Percentiles rank a stretch among this genome's conserved stretches.
phyloP scores from a whole-genome alignment of 768 basidiomycete genomes.

The Podaxis pistillaris region DNA sequence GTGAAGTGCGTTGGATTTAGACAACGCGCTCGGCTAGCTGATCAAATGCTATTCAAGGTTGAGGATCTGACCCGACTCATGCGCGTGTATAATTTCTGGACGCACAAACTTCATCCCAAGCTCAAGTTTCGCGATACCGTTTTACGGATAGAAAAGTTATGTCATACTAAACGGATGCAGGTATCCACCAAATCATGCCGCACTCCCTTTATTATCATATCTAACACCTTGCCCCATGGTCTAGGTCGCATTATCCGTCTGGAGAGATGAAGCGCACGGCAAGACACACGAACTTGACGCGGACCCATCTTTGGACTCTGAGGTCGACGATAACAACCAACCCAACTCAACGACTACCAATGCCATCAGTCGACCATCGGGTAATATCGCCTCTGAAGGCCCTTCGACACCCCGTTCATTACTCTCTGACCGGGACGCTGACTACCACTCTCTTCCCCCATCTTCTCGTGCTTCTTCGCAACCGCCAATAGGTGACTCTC shows the following conservation, averaged over 20 bases:
- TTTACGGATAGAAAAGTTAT: constrained; percentile 81
- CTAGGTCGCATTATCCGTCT: constrained; percentile 71
- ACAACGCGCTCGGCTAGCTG: neutral
- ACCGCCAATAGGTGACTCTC: constrained; percentile 22
- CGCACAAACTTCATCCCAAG: constrained; percentile 90
- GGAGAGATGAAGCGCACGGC: constrained; percentile 67
- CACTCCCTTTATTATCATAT: neutral
- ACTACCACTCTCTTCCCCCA: constrained; percentile 11
- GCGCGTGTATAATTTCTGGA: constrained; percentile 91
- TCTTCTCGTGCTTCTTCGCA: constrained; percentile 21
- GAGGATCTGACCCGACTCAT: constrained; percentile 79
- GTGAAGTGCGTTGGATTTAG: constrained; percentile 61
- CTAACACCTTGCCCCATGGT: constrained; percentile 5
- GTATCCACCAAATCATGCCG: constrained; percentile 41
- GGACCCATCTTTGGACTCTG: constrained; percentile 16
- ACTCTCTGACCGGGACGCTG: neutral
- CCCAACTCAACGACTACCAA: constrained; percentile 14
- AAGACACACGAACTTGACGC: constrained; percentile 20
- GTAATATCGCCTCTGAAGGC: neutral
- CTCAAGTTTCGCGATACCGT: constrained; percentile 87
- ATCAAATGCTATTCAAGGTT: constrained; percentile 42
- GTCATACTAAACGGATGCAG: constrained; percentile 82
- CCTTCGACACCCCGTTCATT: neutral
- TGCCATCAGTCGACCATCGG: neutral
- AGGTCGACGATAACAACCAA: constrained; percentile 15